A percentile compares a stretch with the other conserved stretches of the same genome.
phyloP scores from a whole-genome alignment of 768 basidiomycete species.

The Xanthoconium stramineum region DNA sequence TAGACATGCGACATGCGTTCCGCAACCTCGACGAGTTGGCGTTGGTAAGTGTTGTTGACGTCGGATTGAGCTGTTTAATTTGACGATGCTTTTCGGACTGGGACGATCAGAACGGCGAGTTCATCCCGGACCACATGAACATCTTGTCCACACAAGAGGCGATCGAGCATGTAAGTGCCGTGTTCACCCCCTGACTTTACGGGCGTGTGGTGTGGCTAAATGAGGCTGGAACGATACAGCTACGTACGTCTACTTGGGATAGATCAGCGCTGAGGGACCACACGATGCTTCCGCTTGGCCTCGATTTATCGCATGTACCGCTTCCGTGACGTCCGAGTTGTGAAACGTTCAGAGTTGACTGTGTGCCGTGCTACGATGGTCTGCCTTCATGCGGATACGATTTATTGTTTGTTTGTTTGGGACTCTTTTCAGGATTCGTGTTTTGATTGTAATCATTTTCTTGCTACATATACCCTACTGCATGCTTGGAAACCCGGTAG shows the following conservation, averaged over 20 bases:
- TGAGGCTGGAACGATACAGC: constrained; percentile 33
- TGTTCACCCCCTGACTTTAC: background rate
- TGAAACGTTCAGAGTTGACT: background rate
- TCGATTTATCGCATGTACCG: constrained; percentile 32
- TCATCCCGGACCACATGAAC: constrained; percentile 75
- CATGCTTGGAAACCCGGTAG: too few relatives aligned
- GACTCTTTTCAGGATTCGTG: background rate
- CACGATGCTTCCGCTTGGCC: constrained; percentile 57
- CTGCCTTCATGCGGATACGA: background rate
- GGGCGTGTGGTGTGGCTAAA: background rate
- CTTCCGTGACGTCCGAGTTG: constrained; percentile 7
- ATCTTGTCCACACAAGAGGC: constrained; percentile 58
- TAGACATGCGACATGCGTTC: constrained; percentile 64
- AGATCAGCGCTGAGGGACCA: constrained; percentile 43
- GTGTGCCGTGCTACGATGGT: too few relatives aligned
- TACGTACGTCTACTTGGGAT: constrained; percentile 53
- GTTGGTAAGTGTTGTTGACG: constrained; percentile 42
- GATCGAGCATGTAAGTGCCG: constrained; percentile 48
- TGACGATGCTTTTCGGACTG: background rate
- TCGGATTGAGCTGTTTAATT: too few relatives aligned
- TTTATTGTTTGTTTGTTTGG: background rate
- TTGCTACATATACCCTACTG: background rate
- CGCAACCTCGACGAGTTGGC: constrained; percentile 65
- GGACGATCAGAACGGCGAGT: constrained; percentile 46
- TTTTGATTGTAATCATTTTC: background rate